phyloP scores from a whole-genome alignment of 2,329 filamentous ascomycete genomes.

The Macrophomina tecta region DNA sequence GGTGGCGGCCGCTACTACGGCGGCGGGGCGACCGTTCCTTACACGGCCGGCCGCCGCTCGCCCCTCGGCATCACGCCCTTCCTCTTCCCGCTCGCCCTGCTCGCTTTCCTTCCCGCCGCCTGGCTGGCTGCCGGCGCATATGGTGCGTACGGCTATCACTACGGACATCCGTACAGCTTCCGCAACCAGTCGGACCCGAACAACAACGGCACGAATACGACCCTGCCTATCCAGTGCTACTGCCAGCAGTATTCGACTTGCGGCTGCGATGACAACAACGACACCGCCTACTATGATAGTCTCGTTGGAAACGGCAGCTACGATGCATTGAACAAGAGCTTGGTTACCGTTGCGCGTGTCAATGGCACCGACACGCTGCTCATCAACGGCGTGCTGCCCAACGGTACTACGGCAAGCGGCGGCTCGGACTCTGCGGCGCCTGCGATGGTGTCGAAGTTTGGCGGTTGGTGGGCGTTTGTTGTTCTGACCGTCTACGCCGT shows the following conservation, averaged over 20 bases:
- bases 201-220: constrained; percentile 60
- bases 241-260: constrained; percentile 66
- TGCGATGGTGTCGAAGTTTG: background rate
- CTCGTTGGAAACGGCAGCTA: constrained; percentile 65
- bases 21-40: constrained; percentile 65
- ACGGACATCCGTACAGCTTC: constrained; percentile 61
- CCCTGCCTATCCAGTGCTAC: constrained; percentile 65
- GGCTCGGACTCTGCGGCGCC: constrained; percentile 35
- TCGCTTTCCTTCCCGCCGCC: constrained; percentile 67
- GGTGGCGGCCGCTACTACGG: constrained; percentile 70
- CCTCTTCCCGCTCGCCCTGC: constrained; percentile 53
- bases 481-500: constrained; percentile 14
- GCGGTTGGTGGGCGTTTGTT: constrained; percentile 18
- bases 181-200: constrained; percentile 55
- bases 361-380: constrained; percentile 70
- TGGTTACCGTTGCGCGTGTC: constrained; percentile 67
- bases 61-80: constrained; percentile 59
- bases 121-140: constrained; percentile 59
- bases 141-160: constrained; percentile 67
- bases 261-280: constrained; percentile 72
- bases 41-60: constrained; percentile 59
- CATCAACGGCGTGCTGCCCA: constrained; percentile 77
- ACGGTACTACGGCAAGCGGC: constrained; percentile 55
- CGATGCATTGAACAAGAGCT: constrained; percentile 62
- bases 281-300: constrained; percentile 62